phyloP scores from a whole-genome alignment of 139 green algal species.

The Tetradesmus lagerheimii region DNA sequence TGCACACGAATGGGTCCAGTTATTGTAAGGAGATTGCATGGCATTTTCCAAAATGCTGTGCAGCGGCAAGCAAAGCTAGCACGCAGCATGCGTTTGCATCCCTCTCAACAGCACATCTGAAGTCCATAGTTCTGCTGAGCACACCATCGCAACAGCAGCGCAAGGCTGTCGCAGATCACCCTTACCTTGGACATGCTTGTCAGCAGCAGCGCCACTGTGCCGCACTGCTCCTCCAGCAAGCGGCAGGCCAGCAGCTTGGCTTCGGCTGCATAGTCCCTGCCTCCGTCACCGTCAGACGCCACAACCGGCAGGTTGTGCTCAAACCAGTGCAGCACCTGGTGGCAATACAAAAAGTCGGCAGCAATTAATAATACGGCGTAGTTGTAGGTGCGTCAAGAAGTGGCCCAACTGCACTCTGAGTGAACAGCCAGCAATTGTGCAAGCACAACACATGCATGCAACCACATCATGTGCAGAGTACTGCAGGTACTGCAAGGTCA shows the following conservation, averaged over 20 bases:
- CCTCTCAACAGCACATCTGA: too few relatives aligned
- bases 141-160: not conserved
- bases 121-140: too few relatives aligned
- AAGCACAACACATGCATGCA: not conserved
- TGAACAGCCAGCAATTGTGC: not conserved
- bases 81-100: too few relatives aligned
- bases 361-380: too few relatives aligned
- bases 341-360: not conserved
- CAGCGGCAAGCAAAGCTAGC: too few relatives aligned
- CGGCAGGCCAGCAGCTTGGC: conserved; percentile 21
- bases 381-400: not conserved
- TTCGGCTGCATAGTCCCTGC: conserved; percentile 8
- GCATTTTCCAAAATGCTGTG: too few relatives aligned
- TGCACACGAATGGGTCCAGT: not conserved
- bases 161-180: too few relatives aligned
- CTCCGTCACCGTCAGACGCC: not conserved
- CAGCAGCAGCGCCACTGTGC: conserved; percentile 28
- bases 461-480: not conserved
- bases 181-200: conserved; percentile 12
- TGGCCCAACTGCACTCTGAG: not conserved
- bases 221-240: conserved; percentile 41
- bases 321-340: conserved; percentile 46
- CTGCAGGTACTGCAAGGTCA: not conserved
- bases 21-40: too few relatives aligned
- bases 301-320: conserved; percentile 30